phyloP scores from a whole-genome alignment of 164 flowering plant species.

The Amborella trichopoda region DNA sequence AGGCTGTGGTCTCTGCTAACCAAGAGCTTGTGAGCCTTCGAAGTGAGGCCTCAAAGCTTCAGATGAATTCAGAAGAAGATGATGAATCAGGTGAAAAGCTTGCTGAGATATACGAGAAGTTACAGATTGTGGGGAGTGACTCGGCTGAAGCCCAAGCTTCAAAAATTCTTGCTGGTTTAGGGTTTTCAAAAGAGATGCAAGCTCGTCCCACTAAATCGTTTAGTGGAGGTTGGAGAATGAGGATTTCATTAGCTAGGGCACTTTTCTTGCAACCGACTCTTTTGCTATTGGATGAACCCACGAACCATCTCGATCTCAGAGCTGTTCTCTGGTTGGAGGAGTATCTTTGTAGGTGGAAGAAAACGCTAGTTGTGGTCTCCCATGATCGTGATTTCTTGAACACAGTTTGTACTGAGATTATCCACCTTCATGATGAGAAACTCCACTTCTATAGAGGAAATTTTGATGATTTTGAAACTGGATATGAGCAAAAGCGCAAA shows the following conservation, averaged over 20 bases:
- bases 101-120: conserved; percentile 59
- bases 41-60: conserved; percentile 47
- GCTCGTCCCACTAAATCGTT: conserved; percentile 36
- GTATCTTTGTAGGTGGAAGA: conserved; percentile 73
- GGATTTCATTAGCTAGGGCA: conserved; percentile 77
- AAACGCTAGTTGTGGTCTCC: conserved; percentile 78
- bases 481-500: conserved; percentile 70
- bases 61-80: conserved; percentile 20
- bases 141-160: conserved; percentile 85
- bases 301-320: conserved; percentile 84
- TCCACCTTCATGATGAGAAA: conserved; percentile 71
- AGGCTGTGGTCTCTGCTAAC: conserved; percentile 84
- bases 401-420: conserved; percentile 61
- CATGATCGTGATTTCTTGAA: conserved; percentile 83
- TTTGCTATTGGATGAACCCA: conserved; percentile 69
- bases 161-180: conserved; percentile 76
- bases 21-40: conserved; percentile 59
- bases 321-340: conserved; percentile 89
- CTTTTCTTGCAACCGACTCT: conserved; percentile 81
- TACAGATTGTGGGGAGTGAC: conserved; percentile 64
- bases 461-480: conserved; percentile 66
- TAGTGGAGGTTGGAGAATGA: conserved; percentile 96
- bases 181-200: conserved; percentile 76
- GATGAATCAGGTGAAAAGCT: conserved; percentile 47
- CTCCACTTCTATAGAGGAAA: conserved; percentile 68